A percentile compares a stretch with the other conserved stretches of the same genome.
These are phyloP conservation scores for Bruguiera sexangula DNA, from an alignment of 345 rosid genomes.

Conservation along the genomic window DNA sequence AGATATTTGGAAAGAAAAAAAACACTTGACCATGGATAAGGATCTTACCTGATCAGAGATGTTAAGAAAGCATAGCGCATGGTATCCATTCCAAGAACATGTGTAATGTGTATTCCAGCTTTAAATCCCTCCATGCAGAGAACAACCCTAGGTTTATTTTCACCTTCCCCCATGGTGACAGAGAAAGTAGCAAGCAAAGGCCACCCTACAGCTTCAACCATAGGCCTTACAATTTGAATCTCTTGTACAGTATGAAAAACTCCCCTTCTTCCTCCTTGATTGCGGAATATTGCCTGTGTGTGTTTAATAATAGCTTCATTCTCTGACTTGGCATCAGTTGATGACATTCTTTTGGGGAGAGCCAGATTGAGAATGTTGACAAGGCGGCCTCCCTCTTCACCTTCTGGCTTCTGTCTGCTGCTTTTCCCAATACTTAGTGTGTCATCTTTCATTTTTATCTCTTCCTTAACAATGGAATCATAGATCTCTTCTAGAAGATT, in stretches of 20 bases:
- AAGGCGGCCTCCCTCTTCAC: conserved; percentile 89
- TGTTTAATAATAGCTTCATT: conserved; percentile 83
- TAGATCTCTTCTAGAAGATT: conserved; percentile 87
- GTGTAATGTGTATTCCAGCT: conserved; percentile 90
- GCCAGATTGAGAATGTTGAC: conserved; percentile 85
- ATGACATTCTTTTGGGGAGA: conserved; percentile 69
- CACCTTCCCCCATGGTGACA: conserved; percentile 98
- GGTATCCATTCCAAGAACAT: conserved; percentile 97
- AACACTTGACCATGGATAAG: not conserved
- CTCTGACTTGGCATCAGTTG: conserved; percentile 72
- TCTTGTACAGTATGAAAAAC: conserved; percentile 71
- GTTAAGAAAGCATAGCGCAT: conserved; percentile 98
- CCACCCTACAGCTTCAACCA: conserved; percentile 99
- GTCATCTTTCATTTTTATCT: conserved; percentile 92
- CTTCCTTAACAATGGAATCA: conserved; percentile 92
- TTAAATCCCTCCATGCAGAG: conserved; percentile 98
- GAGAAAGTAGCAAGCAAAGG: conserved; percentile 95
- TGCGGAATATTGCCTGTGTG: conserved; percentile 88
- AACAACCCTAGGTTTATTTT: conserved; percentile 81
- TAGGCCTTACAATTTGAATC: conserved; percentile 81
- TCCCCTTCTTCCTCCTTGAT: conserved; percentile 84
- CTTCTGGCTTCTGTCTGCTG: conserved; percentile 66
- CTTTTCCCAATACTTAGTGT: conserved; percentile 48
- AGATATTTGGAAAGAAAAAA: not conserved
- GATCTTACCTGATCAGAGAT: conserved; percentile 80